Evolutionary conservation across 495 filamentous ascomycete species (phyloP).

Genomic region (Penicillium soppii): DNA sequence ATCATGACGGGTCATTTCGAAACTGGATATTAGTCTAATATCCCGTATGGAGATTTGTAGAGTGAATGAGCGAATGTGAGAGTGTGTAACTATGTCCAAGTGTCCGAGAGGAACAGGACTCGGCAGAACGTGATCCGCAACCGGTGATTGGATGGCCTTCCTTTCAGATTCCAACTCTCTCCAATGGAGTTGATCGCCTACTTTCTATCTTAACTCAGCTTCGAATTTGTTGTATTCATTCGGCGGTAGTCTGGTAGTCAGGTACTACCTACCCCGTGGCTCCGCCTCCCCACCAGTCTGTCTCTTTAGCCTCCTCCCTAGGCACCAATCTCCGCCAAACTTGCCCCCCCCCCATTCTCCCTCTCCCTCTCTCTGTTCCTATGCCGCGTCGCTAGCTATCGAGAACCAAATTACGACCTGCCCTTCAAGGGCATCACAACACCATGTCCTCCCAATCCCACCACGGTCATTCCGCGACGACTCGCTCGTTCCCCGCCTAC

Average conservation of each 20-base stretch:
- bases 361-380: conserved; percentile 17
- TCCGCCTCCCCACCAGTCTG: conserved; percentile 25
- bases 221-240: conserved; percentile 2
- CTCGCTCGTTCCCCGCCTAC: conserved; percentile 34
- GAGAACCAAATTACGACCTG: conserved; percentile 9
- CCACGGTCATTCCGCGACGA: conserved; percentile 33
- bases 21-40: background rate
- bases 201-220: conserved; percentile 7
- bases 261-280: conserved; percentile 18
- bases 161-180: conserved; percentile 15
- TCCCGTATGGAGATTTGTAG: too few relatives aligned
- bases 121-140: conserved; percentile 28
- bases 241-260: conserved; percentile 24
- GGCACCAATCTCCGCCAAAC: conserved; percentile 15
- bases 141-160: conserved; percentile 29
- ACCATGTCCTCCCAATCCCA: conserved; percentile 38
- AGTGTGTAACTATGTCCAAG: too few relatives aligned
- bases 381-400: conserved; percentile 27
- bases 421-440: conserved; percentile 29
- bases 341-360: conserved; percentile 1
- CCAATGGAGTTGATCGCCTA: conserved; percentile 4
- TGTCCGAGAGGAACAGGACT: too few relatives aligned
- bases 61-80: background rate
- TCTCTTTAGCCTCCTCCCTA: conserved; percentile 26
- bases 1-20: background rate